These are phyloP conservation scores for Chlamydomonas eustigma DNA, from an alignment of 139 green algal genomes.

Conservation along the genomic window DNA sequence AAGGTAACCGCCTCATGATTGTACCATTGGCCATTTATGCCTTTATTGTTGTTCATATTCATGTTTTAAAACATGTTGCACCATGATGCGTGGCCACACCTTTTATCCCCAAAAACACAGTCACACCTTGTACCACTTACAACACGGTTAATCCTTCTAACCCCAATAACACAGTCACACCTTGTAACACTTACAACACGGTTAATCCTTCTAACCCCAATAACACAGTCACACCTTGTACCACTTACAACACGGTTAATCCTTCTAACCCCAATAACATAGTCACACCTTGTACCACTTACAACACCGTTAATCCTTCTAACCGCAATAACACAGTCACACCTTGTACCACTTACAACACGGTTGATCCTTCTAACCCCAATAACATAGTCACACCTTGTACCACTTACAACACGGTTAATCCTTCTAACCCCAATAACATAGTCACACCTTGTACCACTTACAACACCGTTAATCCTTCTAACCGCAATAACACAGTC, in stretches of 20 bases:
- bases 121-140: background rate
- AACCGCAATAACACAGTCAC: background rate
- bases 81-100: no score
- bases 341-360: background rate
- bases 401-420: conserved; percentile 70
- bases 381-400: conserved; percentile 43
- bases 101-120: no score
- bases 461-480: background rate
- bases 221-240: conserved; percentile 45
- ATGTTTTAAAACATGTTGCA: background rate
- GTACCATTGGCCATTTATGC: no score
- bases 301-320: background rate
- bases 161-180: background rate
- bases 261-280: no score
- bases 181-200: background rate
- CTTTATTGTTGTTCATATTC: no score
- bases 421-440: no score
- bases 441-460: background rate
- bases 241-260: conserved; percentile 73
- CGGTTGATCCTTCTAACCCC: background rate
- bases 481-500: background rate
- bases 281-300: background rate
- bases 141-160: background rate
- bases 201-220: background rate
- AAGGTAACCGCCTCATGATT: no score